These are phyloP conservation scores for Naganishia antarctica DNA, from an alignment of 768 basidiomycete genomes.

Conservation along the genomic window DNA sequence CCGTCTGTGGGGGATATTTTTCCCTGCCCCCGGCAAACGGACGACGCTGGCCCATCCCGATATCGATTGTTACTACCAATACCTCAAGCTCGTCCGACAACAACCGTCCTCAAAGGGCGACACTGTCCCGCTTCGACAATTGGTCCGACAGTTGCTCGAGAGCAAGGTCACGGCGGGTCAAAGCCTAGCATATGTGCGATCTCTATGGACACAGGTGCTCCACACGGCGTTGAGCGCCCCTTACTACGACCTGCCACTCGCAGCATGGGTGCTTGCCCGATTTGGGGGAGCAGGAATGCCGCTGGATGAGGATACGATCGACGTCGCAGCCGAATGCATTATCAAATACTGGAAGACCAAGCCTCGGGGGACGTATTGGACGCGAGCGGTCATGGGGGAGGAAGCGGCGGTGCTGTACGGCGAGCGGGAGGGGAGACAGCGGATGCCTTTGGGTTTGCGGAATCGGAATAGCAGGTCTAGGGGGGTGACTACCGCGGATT, in stretches of 20 bases:
- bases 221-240: background rate
- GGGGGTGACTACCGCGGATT: background rate
- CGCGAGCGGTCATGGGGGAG: background rate
- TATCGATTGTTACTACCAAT: constrained; percentile 8
- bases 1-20: constrained; percentile 9
- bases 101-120: background rate
- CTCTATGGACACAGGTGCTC: background rate
- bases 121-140: background rate
- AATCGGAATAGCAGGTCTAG: background rate
- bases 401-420: background rate
- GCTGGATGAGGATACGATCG: background rate
- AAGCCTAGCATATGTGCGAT: background rate
- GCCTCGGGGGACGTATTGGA: background rate
- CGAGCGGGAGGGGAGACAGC: background rate
- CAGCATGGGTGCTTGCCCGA: background rate
- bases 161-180: background rate
- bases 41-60: constrained; percentile 3
- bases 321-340: background rate
- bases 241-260: constrained; percentile 12
- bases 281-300: background rate
- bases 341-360: background rate
- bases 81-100: background rate
- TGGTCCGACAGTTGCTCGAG: background rate
- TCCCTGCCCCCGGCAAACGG: too few relatives aligned
- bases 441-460: background rate